These are phyloP conservation scores for Graphium sp. DNA, from an alignment of 2,329 filamentous ascomycete species.

Conservation along the genomic window DNA sequence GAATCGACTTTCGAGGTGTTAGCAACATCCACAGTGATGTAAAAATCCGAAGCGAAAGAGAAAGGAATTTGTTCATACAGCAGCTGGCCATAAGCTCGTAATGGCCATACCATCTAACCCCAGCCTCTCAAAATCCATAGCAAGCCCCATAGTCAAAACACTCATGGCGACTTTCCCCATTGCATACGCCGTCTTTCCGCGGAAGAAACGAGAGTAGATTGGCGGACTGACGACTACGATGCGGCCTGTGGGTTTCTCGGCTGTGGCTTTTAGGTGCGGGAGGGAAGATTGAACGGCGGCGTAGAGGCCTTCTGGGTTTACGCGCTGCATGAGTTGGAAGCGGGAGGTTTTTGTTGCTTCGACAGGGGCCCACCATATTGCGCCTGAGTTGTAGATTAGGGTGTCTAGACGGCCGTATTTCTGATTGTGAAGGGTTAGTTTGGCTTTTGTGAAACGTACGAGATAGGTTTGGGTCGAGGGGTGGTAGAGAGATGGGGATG, in stretches of 20 bases:
- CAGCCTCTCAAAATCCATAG: slow-evolving; percentile 63
- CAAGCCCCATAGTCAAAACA: slow-evolving; percentile 63
- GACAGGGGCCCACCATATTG: slow-evolving; percentile 71
- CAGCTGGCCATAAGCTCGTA: slow-evolving; percentile 69
- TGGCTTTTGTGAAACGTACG: slow-evolving; percentile 1
- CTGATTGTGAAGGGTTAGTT: too few relatives aligned
- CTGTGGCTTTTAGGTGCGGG: slow-evolving; percentile 39
- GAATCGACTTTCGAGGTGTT: slow-evolving; percentile 32
- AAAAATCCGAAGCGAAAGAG: not conserved
- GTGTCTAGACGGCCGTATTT: slow-evolving; percentile 52
- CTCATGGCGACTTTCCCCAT: slow-evolving; percentile 68
- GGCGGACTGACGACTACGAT: slow-evolving; percentile 70
- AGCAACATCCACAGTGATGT: not conserved
- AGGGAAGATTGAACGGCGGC: slow-evolving; percentile 50
- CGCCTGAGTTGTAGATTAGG: slow-evolving; percentile 68
- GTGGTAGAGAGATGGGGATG: not conserved
- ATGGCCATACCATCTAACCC: slow-evolving; percentile 54
- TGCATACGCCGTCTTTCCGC: slow-evolving; percentile 75
- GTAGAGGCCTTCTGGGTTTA: slow-evolving; percentile 65
- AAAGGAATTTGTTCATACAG: slow-evolving; percentile 25
- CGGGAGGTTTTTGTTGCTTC: slow-evolving; percentile 56
- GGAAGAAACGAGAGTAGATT: slow-evolving; percentile 72
- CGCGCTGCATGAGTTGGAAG: slow-evolving; percentile 62
- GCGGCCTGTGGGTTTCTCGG: slow-evolving; percentile 33
- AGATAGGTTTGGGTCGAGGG: slow-evolving; percentile 2